Base-by-base conservation (phyloP, 257 asterid genomes). In the Scutellaria minor region DNA sequence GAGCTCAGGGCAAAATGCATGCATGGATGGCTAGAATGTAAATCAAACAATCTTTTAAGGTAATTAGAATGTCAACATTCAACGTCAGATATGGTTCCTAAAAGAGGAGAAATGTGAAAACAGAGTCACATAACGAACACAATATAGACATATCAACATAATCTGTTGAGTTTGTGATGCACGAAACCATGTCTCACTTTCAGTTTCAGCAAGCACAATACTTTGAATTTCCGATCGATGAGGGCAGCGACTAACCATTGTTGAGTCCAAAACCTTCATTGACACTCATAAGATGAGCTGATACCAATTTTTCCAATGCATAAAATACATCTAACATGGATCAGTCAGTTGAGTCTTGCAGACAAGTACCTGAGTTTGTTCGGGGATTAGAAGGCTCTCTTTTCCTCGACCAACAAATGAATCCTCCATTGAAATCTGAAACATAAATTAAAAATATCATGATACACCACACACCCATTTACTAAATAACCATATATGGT, bases 191-290 rank as follows among this genome's bases (percentile, higher is more conserved):
- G 60, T 47, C 90, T 85, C 81, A 88, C 97, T 75, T 78, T 84
- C 87, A 56, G 82, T 79, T 79, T 85, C 89, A 56, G 90, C 89
- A 74, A 87, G 88, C 75, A 73, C 89, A 20, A 91, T 78, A 67
- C 97, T 88, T 81, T 94, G 98, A 72, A 94, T 88, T 78, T 94
- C 97, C 5, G 86, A 82, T 14, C 92, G 90, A 77, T 94, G 99
- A 20, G 96, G 97, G 78, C 98, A 91, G 48, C 83, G 88, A 18
- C 81, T 84, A 77, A 94, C 87, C 80, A 81, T 24, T 9, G 88
- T 85, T 8, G 91, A 82, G 15, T 88, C 93, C 84, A 91, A 47
- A 56, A 91, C 95, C 97, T 93, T 82, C 84, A 83, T 74, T 20
- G 22, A 79, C 64, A 76, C 55, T 35, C 56, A 69, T 6, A 66